Percentiles rank a stretch among this genome's conserved stretches.
phyloP scores from a whole-genome alignment of 768 basidiomycete genomes.

The Royoungia palumana region DNA sequence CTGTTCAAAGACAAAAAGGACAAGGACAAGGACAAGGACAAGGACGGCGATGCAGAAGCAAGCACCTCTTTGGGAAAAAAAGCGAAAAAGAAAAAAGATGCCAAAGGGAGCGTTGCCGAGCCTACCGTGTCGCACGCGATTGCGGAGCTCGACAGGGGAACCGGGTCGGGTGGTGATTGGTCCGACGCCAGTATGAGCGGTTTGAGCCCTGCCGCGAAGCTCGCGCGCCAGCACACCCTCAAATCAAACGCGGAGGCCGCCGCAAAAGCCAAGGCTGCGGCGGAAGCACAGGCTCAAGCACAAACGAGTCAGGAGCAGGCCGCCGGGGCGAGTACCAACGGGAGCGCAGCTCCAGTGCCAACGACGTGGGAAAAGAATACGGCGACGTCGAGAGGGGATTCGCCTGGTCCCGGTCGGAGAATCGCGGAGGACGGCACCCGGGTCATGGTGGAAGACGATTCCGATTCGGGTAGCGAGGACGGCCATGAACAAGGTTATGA shows the following conservation, averaged over 20 bases:
- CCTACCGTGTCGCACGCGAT: slow-evolving; percentile 79
- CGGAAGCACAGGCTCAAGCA: slow-evolving; percentile 23
- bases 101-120: slow-evolving; percentile 62
- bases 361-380: slow-evolving; percentile 85
- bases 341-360: slow-evolving; percentile 39
- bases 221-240: slow-evolving; percentile 88
- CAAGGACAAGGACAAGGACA: slow-evolving; percentile 28
- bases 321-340: slow-evolving; percentile 22
- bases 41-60: slow-evolving; percentile 37
- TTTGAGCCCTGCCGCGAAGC: slow-evolving; percentile 83
- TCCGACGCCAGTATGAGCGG: slow-evolving; percentile 60
- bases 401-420: slow-evolving; percentile 42
- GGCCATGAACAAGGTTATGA: slow-evolving; percentile 40
- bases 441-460: slow-evolving; percentile 71
- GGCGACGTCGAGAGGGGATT: slow-evolving; percentile 47
- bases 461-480: slow-evolving; percentile 53
- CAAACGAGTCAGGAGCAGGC: slow-evolving; percentile 28
- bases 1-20: slow-evolving; percentile 87
- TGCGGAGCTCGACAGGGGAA: slow-evolving; percentile 74
- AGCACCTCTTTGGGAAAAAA: slow-evolving; percentile 41
- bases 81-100: slow-evolving; percentile 48
- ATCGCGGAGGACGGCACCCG: slow-evolving; percentile 66
- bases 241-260: slow-evolving; percentile 66
- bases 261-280: slow-evolving; percentile 37
- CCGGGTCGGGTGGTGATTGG: slow-evolving; percentile 48